Percentiles rank a stretch among this genome's conserved stretches.
These are phyloP conservation scores for Calocybe gambosa DNA, from an alignment of 1,284 basidiomycete genomes.

Conservation along the genomic window DNA sequence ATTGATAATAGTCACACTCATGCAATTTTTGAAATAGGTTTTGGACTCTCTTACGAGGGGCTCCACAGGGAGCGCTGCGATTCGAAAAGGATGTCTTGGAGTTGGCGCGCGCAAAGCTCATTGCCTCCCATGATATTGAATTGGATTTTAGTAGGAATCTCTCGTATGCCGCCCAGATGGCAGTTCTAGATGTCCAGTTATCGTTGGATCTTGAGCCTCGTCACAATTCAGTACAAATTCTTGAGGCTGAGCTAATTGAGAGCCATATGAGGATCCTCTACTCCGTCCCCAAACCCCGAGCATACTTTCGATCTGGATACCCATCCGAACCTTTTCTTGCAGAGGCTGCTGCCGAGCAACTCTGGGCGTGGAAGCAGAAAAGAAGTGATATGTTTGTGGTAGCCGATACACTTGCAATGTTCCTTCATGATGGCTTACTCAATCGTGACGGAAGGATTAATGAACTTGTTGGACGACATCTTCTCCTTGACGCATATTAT, in stretches of 20 bases:
- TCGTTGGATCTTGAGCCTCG: conserved; percentile 13
- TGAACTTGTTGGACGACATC: not conserved
- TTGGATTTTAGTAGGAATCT: not conserved
- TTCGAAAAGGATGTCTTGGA: not conserved
- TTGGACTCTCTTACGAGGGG: not conserved
- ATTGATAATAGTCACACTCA: not conserved
- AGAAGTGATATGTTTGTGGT: not conserved
- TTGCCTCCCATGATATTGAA: not conserved
- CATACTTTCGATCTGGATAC: conserved; percentile 15
- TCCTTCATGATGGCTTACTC: not conserved
- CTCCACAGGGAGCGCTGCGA: not conserved
- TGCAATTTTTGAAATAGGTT: not conserved
- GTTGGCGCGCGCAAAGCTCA: not conserved
- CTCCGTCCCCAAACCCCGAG: conserved; percentile 11
- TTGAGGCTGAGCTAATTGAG: conserved; percentile 8
- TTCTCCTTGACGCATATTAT: not conserved
- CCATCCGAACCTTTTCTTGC: conserved; percentile 18
- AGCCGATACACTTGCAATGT: not conserved
- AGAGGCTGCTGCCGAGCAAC: conserved; percentile 9
- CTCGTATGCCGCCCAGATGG: not conserved
- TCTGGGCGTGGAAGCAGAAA: not conserved
- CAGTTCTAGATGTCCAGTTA: conserved; percentile 1
- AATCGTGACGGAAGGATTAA: not conserved
- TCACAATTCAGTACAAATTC: conserved; percentile 1
- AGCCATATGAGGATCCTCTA: conserved; percentile 16